Evolutionary conservation across 106 monocot species (phyloP), one percentile per base, ranked within the genome.

Genomic region (Dendrobium nobile): DNA sequence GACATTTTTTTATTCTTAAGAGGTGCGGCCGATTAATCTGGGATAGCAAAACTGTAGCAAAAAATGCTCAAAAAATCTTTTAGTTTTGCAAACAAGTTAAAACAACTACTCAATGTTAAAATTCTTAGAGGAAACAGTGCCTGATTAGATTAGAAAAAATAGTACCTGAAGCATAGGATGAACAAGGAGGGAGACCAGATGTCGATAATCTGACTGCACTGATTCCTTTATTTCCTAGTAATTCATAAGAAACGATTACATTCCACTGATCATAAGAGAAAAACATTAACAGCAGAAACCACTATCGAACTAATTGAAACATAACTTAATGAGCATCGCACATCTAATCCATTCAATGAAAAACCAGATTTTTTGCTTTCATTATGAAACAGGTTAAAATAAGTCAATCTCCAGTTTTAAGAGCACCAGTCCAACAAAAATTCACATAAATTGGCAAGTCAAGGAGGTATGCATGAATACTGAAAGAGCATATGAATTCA

Each of bases 101-200:
- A 16, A 58, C 18, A 13, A 15, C 58, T 58, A 22, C 4, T 61
- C 61, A 61, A 19, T 5, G 61, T 61, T 61, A 22, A 61, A 61
- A 22, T 61, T 61, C 61, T 61, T n/a, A 22, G 61, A 61, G 61
- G 22, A 61, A 51, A 51, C 13, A 51, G 51, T 51, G 13, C 15
- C 15, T 51, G 51, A 51, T 13, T 51, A 51, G 10, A 51, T 11
- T 51, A 51, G 4, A 61, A 5, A 1, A n/a, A 67, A 47, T 7
- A 20, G 16, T 84, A 97, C 96, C 94, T 97, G 96, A 74, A 92
- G 84, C 96, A 97, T 97, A 18, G 92, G 93, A 80, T 97, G 90
- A 43, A 97, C 90, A 77, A 97, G 90, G 54, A 90, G 96, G 81
- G 94, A 97, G 44, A 97, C 86, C 72, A 90, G 90, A 85, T 97